Percentiles rank a stretch among this genome's conserved stretches.
Evolutionary conservation across 1,284 basidiomycete species (phyloP).

Genomic region (Cutaneotrichosporon arboriforme): DNA sequence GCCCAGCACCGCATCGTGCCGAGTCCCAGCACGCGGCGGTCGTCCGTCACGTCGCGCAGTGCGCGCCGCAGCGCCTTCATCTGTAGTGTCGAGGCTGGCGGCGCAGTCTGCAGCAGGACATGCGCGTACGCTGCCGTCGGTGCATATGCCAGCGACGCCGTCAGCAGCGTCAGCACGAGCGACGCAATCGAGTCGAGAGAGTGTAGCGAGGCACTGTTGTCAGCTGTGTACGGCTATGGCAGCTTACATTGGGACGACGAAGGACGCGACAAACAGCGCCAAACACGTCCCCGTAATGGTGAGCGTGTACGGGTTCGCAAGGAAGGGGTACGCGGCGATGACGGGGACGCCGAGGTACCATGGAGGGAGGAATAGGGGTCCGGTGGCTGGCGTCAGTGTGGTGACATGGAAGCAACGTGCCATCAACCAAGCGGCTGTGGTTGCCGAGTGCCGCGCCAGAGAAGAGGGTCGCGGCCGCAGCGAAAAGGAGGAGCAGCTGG

Average conservation of each 20-base stretch:
- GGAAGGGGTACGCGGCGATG: constrained; percentile 20
- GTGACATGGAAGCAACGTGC: constrained; percentile 48
- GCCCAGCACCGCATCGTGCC: constrained; percentile 39
- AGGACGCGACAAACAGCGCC: constrained; percentile 41
- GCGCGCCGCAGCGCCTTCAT: constrained; percentile 72
- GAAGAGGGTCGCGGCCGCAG: constrained; percentile 43
- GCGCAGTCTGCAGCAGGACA: constrained; percentile 80
- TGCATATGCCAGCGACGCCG: constrained; percentile 73
- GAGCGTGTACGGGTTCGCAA: constrained; percentile 51
- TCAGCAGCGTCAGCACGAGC: constrained; percentile 63
- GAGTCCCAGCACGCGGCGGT: constrained; percentile 33
- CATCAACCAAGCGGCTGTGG: constrained; percentile 62
- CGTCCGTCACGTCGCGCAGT: constrained; percentile 64
- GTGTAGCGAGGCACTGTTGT: constrained; percentile 51
- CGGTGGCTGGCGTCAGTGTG: neutral
- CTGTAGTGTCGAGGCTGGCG: constrained; percentile 56
- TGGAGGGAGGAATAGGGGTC: constrained; percentile 31
- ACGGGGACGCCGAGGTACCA: constrained; percentile 21
- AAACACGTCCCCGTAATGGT: constrained; percentile 46
- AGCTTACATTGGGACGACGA: constrained; percentile 53
- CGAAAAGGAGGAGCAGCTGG: constrained; percentile 56
- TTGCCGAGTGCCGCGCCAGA: constrained; percentile 60
- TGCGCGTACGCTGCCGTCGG: constrained; percentile 72
- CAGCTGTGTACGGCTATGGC: neutral
- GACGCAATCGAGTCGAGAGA: constrained; percentile 70